Evolutionary conservation across 768 basidiomycete genomes (phyloP), one percentile per base, ranked within the genome.

Genomic region (Lentinula sp.): DNA sequence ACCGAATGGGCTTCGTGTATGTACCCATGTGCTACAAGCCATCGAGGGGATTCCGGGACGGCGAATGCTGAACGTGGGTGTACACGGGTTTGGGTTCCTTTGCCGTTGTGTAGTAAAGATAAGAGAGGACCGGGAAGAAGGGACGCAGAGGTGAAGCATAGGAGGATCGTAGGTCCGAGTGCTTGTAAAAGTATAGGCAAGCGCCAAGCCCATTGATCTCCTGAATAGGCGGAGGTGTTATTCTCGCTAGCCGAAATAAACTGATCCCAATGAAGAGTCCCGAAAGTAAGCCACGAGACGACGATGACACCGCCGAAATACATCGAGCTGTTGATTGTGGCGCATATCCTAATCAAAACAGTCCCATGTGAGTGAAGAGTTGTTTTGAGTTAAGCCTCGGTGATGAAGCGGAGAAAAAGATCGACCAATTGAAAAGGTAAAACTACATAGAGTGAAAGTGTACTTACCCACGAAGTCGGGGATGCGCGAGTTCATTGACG

Each of bases 381-480:
- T 16, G 35, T 15, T 9, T 16, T 3, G 20, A 35, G 12, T 36
- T 37, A 8, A 20, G 10, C 2, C 16, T 43, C 55, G 55, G 41
- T 20, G 37, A 41, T 18, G 16, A 12, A 54, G 15, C n/a, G 53
- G 36, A 23, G 20, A 23, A 28, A 48, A 18, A 23, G 7, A 48
- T 28, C 28, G 28, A 28, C 28, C 28, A 28, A 28, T 28, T 28
- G 28, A 23, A 23, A 28, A 3, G 28, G 9, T 20, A 9, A 48
- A 28, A 4, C 13, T 16, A n/a, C 7, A 4, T 6, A 28, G 28
- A 28, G 28, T 28, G 3, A 2, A 28, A 28, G 4, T 23, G 13
- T 55, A 28, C 55, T 56, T 56, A 56, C 55, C 55, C 55, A 43
- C 55, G 55, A 28, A 56, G 55, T 23, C 55, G 55, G 55, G 55